Base-by-base conservation (phyloP, 208 protist genomes). In the Zelonia costaricensis region DNA sequence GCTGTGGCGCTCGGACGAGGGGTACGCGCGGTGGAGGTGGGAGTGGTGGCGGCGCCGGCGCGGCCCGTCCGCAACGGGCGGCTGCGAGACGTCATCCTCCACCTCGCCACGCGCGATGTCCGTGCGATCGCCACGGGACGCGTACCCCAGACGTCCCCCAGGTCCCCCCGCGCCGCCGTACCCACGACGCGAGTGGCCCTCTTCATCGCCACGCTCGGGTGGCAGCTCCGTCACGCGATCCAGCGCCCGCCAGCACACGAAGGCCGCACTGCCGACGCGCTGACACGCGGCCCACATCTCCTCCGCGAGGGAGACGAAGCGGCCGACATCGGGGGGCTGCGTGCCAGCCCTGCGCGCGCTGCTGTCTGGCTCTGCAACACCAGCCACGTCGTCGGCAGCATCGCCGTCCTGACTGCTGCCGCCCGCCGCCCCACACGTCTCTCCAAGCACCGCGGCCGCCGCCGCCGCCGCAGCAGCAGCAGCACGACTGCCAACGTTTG, bases 281-380 rank as follows among this genome's bases (percentile, higher is more conserved):
- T 42, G 56, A 46, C 65, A 72, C 40, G 65, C 57, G n/a, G 42
- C 49, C 25, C 35, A 44, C 65, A 72, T 64, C 42, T 72, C 65
- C 65, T 72, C 57, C 40, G 64, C 65, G 9, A 72, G 40, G 6
- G 65, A 64, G 1, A 64, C 40, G 35, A 72, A 72, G 30, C 49
- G 55, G 0, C 48, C 65, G 33, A 56, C 56, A 13, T 53, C 45
- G 9, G 36, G 31, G 20, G 30, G 54, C 28, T 16, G 46, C 53
- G 6, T 10, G 13, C 30, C 10, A 3, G 15, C n/a, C 6, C n/a
- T n/a, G 13, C 30, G 15, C 43, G 33, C 20, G 31, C 9, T 38
- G 4, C 16, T n/a, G 39, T 44, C 15, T 5, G 39, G 9, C 7
- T 22, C 15, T 28, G 12, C 45, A 28, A 16, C 4, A 18, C 3